These are phyloP conservation scores for Aphanoascus verrucosus DNA, from an alignment of 2,329 filamentous ascomycete genomes.

Conservation along the genomic window DNA sequence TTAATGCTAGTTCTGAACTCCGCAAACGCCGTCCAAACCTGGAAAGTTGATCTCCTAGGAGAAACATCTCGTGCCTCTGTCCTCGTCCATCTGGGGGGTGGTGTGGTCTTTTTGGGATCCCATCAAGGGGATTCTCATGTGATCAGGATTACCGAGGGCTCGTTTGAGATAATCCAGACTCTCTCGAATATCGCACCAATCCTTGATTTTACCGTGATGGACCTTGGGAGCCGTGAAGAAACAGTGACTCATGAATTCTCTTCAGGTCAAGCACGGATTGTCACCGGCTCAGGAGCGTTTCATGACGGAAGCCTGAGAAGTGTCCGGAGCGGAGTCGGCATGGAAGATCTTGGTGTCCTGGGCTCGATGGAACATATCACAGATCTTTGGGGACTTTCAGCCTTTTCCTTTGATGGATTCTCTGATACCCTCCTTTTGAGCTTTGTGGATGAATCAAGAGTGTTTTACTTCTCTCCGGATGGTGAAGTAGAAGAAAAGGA, in stretches of 20 bases:
- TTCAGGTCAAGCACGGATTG: slow-evolving; percentile 84
- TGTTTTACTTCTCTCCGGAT: slow-evolving; percentile 63
- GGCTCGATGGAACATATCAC: slow-evolving; percentile 66
- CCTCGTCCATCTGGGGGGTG: slow-evolving; percentile 59
- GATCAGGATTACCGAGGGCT: slow-evolving; percentile 51
- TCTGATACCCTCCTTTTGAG: slow-evolving; percentile 66
- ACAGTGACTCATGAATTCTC: slow-evolving; percentile 80
- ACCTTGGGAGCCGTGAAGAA: slow-evolving; percentile 77
- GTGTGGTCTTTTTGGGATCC: slow-evolving; percentile 74
- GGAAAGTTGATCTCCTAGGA: slow-evolving; percentile 59
- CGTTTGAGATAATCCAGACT: slow-evolving; percentile 59
- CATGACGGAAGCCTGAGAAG: slow-evolving; percentile 80
- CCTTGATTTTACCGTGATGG: slow-evolving; percentile 90
- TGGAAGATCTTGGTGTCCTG: slow-evolving; percentile 76
- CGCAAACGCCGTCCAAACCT: slow-evolving; percentile 56
- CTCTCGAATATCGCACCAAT: slow-evolving; percentile 82
- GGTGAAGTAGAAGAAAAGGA: slow-evolving; percentile 81
- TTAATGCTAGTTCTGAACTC: slow-evolving; percentile 61
- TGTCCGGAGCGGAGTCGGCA: slow-evolving; percentile 83
- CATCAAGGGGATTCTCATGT: slow-evolving; percentile 90
- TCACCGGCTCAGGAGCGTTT: slow-evolving; percentile 84
- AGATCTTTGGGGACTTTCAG: slow-evolving; percentile 60
- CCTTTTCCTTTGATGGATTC: slow-evolving; percentile 33
- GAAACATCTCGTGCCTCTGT: slow-evolving; percentile 63
- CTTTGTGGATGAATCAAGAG: slow-evolving; percentile 69